Conservation (phyloP, 345 rosid genomes). For the Jatropha curcas region DNA sequence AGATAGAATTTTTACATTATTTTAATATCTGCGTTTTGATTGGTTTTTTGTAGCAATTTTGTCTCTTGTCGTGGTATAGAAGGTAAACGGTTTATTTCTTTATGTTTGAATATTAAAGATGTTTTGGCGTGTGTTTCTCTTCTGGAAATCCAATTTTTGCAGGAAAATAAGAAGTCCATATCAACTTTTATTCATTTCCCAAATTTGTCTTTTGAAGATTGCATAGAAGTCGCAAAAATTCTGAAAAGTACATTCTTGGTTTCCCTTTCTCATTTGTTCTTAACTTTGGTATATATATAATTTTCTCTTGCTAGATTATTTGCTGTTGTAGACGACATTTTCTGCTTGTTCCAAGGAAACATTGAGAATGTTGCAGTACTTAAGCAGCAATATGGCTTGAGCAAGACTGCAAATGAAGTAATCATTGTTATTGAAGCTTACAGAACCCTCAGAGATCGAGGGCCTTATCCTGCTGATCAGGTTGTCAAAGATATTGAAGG, state of each 20-base stretch:
- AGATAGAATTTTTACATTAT: background rate
- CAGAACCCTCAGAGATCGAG: slow-evolving; percentile 90
- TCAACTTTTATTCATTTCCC: background rate
- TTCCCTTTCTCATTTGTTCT: background rate
- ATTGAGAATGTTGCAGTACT: slow-evolving; percentile 77
- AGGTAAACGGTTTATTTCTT: background rate
- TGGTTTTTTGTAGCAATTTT: background rate
- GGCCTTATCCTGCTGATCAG: slow-evolving; percentile 94
- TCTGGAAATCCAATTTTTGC: background rate
- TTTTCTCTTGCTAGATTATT: slow-evolving; percentile 54
- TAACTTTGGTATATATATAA: background rate
- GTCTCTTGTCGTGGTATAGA: background rate
- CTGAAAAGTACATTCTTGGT: background rate
- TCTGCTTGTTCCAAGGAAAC: slow-evolving; percentile 95
- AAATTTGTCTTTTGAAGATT: background rate
- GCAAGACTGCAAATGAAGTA: slow-evolving; percentile 85
- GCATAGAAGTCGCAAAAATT: background rate
- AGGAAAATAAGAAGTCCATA: background rate
- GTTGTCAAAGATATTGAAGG: slow-evolving; percentile 85
- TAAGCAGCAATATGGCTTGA: slow-evolving; percentile 93
- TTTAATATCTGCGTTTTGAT: background rate
- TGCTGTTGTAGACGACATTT: slow-evolving; percentile 88
- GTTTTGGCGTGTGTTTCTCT: background rate
- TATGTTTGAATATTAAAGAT: background rate
- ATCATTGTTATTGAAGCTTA: slow-evolving; percentile 86